A percentile compares a stretch with the other conserved stretches of the same genome.
Conservation (phyloP, 2,329 filamentous ascomycete species). For the Calonectria leucothoes region DNA sequence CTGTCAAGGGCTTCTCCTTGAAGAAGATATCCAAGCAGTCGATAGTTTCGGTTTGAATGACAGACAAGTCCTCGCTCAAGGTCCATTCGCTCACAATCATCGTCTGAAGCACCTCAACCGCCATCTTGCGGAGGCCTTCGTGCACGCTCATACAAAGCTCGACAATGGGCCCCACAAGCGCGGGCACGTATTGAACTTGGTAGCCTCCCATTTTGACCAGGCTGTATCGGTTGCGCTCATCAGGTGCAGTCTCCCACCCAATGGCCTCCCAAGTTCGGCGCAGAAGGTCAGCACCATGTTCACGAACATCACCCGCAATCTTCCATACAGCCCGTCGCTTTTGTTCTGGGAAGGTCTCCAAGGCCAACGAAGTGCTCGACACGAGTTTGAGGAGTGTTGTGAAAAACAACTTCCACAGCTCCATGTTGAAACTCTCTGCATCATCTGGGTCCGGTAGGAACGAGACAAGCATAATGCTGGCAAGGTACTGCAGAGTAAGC, state of each 20-base stretch:
- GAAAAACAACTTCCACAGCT: slow-evolving; percentile 95
- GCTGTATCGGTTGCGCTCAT: slow-evolving; percentile 83
- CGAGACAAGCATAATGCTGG: slow-evolving; percentile 81
- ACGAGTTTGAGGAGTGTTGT: slow-evolving; percentile 89
- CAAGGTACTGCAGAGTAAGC: slow-evolving; percentile 85
- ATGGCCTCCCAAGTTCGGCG: slow-evolving; percentile 93
- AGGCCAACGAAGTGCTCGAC: slow-evolving; percentile 85
- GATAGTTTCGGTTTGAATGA: slow-evolving; percentile 96
- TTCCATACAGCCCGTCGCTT: slow-evolving; percentile 98
- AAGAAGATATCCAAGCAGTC: slow-evolving; percentile 92
- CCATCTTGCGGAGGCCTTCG: slow-evolving; percentile 87
- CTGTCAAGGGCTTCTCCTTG: slow-evolving; percentile 87
- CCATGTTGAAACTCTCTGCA: slow-evolving; percentile 90
- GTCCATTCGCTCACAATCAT: slow-evolving; percentile 99
- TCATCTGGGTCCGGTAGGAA: slow-evolving; percentile 92
- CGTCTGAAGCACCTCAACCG: slow-evolving; percentile 92
- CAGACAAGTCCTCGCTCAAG: slow-evolving; percentile 88
- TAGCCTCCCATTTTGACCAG: slow-evolving; percentile 92
- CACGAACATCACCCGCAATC: slow-evolving; percentile 95
- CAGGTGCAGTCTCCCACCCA: slow-evolving; percentile 89
- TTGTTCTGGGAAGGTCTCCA: slow-evolving; percentile 97
- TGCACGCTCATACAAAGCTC: slow-evolving; percentile 96
- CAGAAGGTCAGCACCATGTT: slow-evolving; percentile 88
- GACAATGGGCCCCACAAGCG: slow-evolving; percentile 89
- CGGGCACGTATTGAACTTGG: slow-evolving; percentile 97